phyloP scores from a whole-genome alignment of 73 alveolate genomes.

The Paramecium sonneborni region DNA sequence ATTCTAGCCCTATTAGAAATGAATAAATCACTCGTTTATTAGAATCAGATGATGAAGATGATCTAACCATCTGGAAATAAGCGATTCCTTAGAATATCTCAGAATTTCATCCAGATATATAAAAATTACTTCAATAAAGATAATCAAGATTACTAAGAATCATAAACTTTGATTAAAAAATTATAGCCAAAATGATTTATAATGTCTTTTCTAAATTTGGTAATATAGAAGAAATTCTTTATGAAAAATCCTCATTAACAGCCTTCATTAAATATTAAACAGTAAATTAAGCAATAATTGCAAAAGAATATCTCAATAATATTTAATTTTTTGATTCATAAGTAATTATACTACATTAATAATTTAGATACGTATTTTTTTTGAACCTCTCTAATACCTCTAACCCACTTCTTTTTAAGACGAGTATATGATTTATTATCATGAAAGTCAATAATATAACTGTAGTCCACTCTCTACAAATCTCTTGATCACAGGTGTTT shows the following conservation, averaged over 20 bases:
- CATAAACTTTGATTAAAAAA: background rate
- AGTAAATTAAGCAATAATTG: background rate
- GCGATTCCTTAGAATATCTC: background rate
- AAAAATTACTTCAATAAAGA: background rate
- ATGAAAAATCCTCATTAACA: background rate
- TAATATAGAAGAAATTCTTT: background rate
- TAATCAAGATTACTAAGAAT: background rate
- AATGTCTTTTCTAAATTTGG: background rate
- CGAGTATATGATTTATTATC: background rate
- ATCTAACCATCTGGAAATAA: background rate
- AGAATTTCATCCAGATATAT: background rate
- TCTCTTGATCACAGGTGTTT: background rate
- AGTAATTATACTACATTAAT: background rate
- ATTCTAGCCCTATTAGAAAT: background rate
- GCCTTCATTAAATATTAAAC: background rate
- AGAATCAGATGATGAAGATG: background rate
- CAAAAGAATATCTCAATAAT: background rate
- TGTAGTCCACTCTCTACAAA: background rate
- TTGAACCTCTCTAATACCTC: background rate
- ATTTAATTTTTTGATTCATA: background rate
- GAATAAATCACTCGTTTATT: background rate
- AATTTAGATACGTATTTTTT: background rate
- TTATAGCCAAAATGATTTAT: background rate
- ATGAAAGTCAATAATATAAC: background rate
- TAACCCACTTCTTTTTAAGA: background rate